Percentiles rank a stretch among this genome's conserved stretches.
These are phyloP conservation scores for Grigorovia yakushimaensis DNA, from an alignment of 805 yeast species.

Conservation along the genomic window DNA sequence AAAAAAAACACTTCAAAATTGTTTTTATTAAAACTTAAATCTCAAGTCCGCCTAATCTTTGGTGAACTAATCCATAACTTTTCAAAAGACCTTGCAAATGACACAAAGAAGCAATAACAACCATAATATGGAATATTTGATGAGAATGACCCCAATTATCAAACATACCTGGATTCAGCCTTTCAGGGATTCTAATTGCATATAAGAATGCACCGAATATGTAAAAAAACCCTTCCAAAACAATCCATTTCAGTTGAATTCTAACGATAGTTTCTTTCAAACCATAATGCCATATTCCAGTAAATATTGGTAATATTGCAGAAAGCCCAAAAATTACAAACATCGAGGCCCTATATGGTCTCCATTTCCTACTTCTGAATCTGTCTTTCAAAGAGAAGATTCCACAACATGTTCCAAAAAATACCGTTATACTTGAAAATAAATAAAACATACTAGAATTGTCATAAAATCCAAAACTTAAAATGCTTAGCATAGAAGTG, in stretches of 20 bases:
- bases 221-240: constrained; percentile 64
- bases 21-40: too few relatives aligned
- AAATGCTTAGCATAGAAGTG: constrained; percentile 46
- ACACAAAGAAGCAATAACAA: constrained; percentile 64
- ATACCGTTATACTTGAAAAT: constrained; percentile 38
- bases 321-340: constrained; percentile 75
- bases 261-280: constrained; percentile 37
- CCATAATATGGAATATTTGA: constrained; percentile 72
- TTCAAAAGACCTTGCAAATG: constrained; percentile 58
- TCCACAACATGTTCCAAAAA: constrained; percentile 54
- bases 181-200: constrained; percentile 73
- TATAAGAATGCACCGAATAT: constrained; percentile 72
- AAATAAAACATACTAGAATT: constrained; percentile 25
- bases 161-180: constrained; percentile 48
- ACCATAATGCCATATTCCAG: constrained; percentile 45
- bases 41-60: too few relatives aligned
- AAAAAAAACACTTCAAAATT: too few relatives aligned
- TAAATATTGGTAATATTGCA: constrained; percentile 59
- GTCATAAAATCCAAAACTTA: constrained; percentile 43
- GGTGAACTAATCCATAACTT: constrained; percentile 45
- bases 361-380: constrained; percentile 62
- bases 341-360: constrained; percentile 68
- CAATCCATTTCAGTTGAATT: constrained; percentile 50
- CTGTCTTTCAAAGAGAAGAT: constrained; percentile 51
- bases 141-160: constrained; percentile 76